These are phyloP conservation scores for Rhodamnia rubescens DNA, from an alignment of 345 rosid genomes.

Conservation along the genomic window DNA sequence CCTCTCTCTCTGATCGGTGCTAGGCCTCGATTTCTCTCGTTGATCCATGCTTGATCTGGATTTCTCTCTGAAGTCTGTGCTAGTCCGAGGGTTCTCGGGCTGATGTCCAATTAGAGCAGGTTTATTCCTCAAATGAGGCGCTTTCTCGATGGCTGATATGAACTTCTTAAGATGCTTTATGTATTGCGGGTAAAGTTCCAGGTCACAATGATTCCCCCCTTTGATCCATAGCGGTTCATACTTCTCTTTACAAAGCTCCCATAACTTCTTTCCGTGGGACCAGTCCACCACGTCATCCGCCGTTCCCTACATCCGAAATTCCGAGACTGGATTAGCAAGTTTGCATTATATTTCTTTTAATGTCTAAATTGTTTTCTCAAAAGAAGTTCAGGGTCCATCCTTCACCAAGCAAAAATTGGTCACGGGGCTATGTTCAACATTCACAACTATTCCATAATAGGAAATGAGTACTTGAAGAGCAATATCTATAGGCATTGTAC, in stretches of 20 bases:
- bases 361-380: not conserved
- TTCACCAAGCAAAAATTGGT: not conserved
- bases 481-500: not conserved
- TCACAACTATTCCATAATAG: not conserved
- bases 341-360: not conserved
- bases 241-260: conserved; percentile 79
- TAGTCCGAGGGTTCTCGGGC: conserved; percentile 35
- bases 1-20: conserved; percentile 54
- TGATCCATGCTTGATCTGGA: conserved; percentile 22
- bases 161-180: conserved; percentile 84
- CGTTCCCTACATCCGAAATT: conserved; percentile 50
- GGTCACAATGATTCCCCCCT: conserved; percentile 89
- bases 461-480: not conserved
- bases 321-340: not conserved
- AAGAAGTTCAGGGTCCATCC: not conserved
- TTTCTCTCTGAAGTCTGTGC: conserved; percentile 54
- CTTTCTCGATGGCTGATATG: conserved; percentile 60
- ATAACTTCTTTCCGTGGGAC: conserved; percentile 82
- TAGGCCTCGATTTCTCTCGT: conserved; percentile 38
- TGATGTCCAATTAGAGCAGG: conserved; percentile 24
- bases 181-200: conserved; percentile 78
- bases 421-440: not conserved
- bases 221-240: conserved; percentile 88
- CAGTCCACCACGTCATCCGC: conserved; percentile 87
- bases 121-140: conserved; percentile 21